Conservation (phyloP, 2,329 filamentous ascomycete genomes). For the Chalaropsis ovoidea region DNA sequence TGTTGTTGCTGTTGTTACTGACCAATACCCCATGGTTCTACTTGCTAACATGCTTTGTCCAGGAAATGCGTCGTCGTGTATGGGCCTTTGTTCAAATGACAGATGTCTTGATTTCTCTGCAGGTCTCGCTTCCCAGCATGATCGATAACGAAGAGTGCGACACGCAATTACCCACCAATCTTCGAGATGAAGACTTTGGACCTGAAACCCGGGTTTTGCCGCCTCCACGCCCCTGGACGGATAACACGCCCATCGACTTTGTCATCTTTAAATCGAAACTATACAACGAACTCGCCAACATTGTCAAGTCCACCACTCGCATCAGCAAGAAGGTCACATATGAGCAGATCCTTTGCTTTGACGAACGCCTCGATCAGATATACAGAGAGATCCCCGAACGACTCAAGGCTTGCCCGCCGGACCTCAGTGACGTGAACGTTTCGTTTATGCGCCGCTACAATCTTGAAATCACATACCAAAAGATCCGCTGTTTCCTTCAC, state of each 20-base stretch:
- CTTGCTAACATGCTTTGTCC: constrained; percentile 21
- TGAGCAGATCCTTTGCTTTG: constrained; percentile 54
- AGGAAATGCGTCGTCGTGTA: constrained; percentile 60
- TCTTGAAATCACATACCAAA: constrained; percentile 76
- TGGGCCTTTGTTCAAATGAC: constrained; percentile 64
- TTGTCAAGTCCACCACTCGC: constrained; percentile 54
- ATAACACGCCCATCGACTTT: constrained; percentile 67
- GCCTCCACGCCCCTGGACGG: constrained; percentile 53
- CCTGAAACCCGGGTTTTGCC: constrained; percentile 59
- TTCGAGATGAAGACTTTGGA: constrained; percentile 71
- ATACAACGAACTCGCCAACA: constrained; percentile 58
- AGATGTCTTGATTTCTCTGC: constrained; percentile 69
- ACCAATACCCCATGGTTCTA: no score
- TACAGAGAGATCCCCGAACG: constrained; percentile 59
- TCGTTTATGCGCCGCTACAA: constrained; percentile 78
- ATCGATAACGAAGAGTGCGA: constrained; percentile 66
- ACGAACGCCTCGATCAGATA: constrained; percentile 51
- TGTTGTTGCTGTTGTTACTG: constrained; percentile 1
- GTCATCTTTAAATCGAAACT: constrained; percentile 65
- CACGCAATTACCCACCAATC: constrained; percentile 62
- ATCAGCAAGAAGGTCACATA: constrained; percentile 49
- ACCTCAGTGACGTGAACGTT: constrained; percentile 68
- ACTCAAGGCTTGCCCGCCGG: constrained; percentile 57
- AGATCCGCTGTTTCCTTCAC: constrained; percentile 80
- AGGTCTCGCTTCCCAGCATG: constrained; percentile 57